A percentile compares a stretch with the other conserved stretches of the same genome.
These are phyloP conservation scores for Penicillium corylophilum DNA, from an alignment of 2,329 filamentous ascomycete genomes.

Conservation along the genomic window DNA sequence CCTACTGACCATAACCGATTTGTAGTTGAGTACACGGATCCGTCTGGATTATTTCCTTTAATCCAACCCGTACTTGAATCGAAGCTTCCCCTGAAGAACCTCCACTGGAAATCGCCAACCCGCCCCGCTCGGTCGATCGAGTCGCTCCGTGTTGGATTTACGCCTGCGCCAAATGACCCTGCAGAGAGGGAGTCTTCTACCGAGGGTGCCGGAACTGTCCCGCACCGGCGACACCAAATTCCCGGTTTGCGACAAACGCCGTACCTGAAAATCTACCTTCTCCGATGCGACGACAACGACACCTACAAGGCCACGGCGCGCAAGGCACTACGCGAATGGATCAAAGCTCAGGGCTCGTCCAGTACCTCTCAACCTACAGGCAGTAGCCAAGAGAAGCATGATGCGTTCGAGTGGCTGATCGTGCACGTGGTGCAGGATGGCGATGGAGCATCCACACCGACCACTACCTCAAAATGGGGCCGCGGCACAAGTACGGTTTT, in stretches of 20 bases:
- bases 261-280: constrained; percentile 84
- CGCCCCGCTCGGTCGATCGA: constrained; percentile 91
- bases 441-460: constrained; percentile 60
- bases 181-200: constrained; percentile 37
- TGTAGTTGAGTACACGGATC: constrained; percentile 93
- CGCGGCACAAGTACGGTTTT: constrained; percentile 76
- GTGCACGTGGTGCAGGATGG: constrained; percentile 89
- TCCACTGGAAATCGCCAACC: constrained; percentile 95
- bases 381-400: constrained; percentile 83
- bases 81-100: constrained; percentile 80
- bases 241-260: constrained; percentile 89
- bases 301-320: constrained; percentile 80
- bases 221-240: constrained; percentile 82
- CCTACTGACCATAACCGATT: constrained; percentile 17
- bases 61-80: constrained; percentile 74
- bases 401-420: constrained; percentile 94
- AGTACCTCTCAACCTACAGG: constrained; percentile 34
- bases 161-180: constrained; percentile 57
- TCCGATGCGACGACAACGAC: constrained; percentile 95
- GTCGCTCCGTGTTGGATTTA: constrained; percentile 83
- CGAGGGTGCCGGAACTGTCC: constrained; percentile 35
- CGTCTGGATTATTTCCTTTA: constrained; percentile 80
- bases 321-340: constrained; percentile 83
- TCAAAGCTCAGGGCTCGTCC: constrained; percentile 69
- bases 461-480: constrained; percentile 70